Evolutionary conservation across 169 alveolate species (phyloP).

Genomic region (Cryptosporidium parvum): DNA sequence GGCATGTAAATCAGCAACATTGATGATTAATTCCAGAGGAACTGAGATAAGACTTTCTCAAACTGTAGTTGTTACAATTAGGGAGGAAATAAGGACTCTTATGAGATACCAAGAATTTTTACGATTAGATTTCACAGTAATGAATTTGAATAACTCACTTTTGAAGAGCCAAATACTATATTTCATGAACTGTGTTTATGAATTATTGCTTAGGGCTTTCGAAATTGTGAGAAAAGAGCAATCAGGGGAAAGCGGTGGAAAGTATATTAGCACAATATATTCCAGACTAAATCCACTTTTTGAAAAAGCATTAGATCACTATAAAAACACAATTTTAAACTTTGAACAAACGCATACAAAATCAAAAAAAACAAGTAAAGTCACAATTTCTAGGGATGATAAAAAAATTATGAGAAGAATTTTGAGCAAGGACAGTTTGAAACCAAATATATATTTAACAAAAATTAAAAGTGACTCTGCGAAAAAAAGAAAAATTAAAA

Average conservation of each 20-base stretch:
- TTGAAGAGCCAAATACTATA: not conserved
- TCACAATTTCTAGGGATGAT: not conserved
- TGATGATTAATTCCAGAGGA: conserved; percentile 14
- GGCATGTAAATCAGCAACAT: not conserved
- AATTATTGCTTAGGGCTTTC: not conserved
- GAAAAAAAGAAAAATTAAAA: not conserved
- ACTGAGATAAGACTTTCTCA: not conserved
- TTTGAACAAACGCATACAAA: not conserved
- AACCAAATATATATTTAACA: not conserved
- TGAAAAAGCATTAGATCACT: not conserved
- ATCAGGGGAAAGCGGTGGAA: not conserved
- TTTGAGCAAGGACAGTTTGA: no score
- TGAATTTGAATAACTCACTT: conserved; percentile 8
- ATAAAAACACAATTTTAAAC: not conserved
- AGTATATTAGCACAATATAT: not conserved
- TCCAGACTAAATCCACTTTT: not conserved
- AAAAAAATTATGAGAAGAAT: not conserved
- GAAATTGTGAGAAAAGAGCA: not conserved
- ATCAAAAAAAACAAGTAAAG: not conserved
- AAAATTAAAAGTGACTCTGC: not conserved
- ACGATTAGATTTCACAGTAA: not conserved
- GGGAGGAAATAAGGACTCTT: not conserved
- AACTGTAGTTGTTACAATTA: not conserved
- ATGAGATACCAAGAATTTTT: not conserved
- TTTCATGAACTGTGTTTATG: not conserved